Conservation (phyloP, 2,329 filamentous ascomycete genomes). For the Ascochyta clinopodiicola region DNA sequence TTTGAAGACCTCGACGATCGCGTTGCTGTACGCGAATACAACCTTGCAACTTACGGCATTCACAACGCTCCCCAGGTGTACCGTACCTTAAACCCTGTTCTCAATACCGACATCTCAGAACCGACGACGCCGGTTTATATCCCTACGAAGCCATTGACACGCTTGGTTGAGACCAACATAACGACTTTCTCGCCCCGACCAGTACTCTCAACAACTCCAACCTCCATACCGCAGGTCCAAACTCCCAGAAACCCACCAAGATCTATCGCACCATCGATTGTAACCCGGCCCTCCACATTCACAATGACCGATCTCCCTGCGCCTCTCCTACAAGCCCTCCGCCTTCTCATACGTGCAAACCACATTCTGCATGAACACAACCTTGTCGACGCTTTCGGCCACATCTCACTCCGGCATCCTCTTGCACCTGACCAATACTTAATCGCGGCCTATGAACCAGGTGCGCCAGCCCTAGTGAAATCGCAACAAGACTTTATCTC, state of each 20-base stretch:
- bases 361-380: conserved; percentile 60
- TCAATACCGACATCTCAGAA: conserved; percentile 9
- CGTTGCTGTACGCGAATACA: conserved; percentile 12
- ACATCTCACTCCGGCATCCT: conserved; percentile 60
- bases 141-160: neutral
- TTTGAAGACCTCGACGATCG: conserved; percentile 16
- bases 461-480: conserved; percentile 57
- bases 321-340: conserved; percentile 25
- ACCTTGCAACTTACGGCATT: conserved; percentile 5
- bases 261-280: conserved; percentile 11
- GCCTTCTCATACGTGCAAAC: conserved; percentile 40
- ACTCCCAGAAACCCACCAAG: conserved; percentile 3
- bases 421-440: conserved; percentile 54
- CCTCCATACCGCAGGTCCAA: conserved; percentile 6
- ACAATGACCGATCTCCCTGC: conserved; percentile 17
- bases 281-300: neutral
- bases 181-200: neutral
- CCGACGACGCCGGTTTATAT: conserved; percentile 15
- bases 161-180: neutral
- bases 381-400: conserved; percentile 62
- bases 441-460: conserved; percentile 53
- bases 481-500: conserved; percentile 55
- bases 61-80: conserved; percentile 7
- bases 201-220: conserved; percentile 8
- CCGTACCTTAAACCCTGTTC: conserved; percentile 5